Percentiles rank a stretch among this genome's conserved stretches.
phyloP scores from a whole-genome alignment of 2,329 filamentous ascomycete genomes.

The Coniochaeta sp. region DNA sequence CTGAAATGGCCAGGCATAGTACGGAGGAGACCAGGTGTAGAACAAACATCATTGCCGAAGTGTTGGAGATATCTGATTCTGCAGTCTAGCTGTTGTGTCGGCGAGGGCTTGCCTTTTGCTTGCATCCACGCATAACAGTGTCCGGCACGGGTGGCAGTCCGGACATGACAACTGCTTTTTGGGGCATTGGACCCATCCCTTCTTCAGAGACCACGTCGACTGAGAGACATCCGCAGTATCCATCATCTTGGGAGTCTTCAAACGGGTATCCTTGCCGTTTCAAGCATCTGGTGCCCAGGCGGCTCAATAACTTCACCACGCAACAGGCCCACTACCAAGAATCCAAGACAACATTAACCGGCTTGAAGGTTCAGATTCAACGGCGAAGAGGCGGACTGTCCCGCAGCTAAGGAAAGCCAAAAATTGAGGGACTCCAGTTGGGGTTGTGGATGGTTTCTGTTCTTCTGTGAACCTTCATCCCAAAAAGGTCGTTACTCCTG shows the following conservation, averaged over 20 bases:
- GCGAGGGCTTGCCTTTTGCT: not conserved
- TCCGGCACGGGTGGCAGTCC: not conserved
- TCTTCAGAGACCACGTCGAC: not conserved
- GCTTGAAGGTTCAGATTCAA: not conserved
- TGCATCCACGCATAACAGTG: not conserved
- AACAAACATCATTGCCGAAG: not conserved
- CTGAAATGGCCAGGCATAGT: not conserved
- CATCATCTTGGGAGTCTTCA: not conserved
- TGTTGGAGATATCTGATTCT: not conserved
- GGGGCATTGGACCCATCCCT: not conserved
- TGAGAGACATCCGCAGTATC: not conserved
- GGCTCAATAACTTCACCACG: not conserved
- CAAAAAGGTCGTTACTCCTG: too few species aligned
- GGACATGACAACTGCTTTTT: not conserved
- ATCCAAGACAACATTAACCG: not conserved
- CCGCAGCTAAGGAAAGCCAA: not conserved
- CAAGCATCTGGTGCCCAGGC: not conserved
- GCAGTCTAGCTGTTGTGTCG: too few species aligned
- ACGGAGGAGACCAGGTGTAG: not conserved
- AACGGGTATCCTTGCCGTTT: not conserved
- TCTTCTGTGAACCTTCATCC: too few species aligned
- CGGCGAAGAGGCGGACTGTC: not conserved
- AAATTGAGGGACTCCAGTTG: not conserved
- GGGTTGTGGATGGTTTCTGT: not conserved
- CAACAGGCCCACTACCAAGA: slow-evolving; percentile 2